Evolutionary conservation across 2,329 filamentous ascomycete species (phyloP).

Genomic region (Talaromyces pinophilus): DNA sequence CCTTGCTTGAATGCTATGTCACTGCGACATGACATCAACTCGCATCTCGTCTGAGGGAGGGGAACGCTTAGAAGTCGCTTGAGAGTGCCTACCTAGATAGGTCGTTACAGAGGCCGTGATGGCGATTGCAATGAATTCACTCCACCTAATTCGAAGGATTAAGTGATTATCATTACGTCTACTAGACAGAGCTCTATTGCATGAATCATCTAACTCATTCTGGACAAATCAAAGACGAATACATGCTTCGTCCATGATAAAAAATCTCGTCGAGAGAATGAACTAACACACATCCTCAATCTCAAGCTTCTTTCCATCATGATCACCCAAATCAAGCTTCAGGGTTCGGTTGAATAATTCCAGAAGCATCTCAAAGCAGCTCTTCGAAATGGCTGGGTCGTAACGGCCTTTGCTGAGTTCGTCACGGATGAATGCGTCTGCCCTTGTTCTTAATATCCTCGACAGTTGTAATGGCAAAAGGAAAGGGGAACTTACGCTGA

Average conservation of each 20-base stretch:
- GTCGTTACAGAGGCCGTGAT: neutral
- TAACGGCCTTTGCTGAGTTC: slow-evolving; percentile 93
- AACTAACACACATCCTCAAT: slow-evolving; percentile 71
- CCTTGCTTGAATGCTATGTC: neutral
- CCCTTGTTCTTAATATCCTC: slow-evolving; percentile 1
- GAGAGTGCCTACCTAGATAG: neutral
- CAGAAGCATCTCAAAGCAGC: slow-evolving; percentile 87
- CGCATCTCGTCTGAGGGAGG: neutral
- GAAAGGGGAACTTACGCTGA: slow-evolving; percentile 59
- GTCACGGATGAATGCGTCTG: slow-evolving; percentile 86
- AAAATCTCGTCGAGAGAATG: neutral
- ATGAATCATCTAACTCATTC: neutral
- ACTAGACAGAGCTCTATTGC: neutral
- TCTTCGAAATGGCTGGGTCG: slow-evolving; percentile 79
- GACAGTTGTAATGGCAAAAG: neutral
- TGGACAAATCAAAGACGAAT: too few species aligned
- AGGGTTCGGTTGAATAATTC: slow-evolving; percentile 80
- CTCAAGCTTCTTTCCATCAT: slow-evolving; percentile 55
- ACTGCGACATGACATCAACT: neutral
- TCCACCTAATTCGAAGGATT: neutral
- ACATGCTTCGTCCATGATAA: neutral
- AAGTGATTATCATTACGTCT: neutral
- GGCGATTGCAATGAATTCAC: neutral
- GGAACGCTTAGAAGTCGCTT: neutral
- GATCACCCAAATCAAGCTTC: slow-evolving; percentile 73